A percentile compares a stretch with the other conserved stretches of the same genome.
Conservation (phyloP, 179 eudicot genomes). For the Corrigiola litoralis region DNA sequence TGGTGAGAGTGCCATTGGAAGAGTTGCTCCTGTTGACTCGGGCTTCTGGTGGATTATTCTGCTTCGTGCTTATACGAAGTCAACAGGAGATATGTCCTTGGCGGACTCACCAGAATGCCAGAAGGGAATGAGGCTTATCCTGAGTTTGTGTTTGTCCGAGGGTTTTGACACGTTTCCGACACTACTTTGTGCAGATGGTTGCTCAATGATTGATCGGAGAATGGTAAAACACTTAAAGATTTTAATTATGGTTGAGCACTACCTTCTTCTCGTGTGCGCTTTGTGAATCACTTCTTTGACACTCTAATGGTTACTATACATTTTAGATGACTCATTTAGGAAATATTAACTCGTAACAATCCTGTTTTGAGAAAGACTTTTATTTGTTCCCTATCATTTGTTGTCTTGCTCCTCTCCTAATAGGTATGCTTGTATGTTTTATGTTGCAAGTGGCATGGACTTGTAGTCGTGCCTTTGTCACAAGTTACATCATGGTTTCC, state of each 20-base stretch:
- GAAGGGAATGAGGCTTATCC: constrained; percentile 88
- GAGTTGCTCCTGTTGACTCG: constrained; percentile 97
- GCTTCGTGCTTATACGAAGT: constrained; percentile 88
- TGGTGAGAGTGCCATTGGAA: constrained; percentile 95
- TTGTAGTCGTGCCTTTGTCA: no score
- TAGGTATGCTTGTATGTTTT: no score
- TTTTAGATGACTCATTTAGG: no score
- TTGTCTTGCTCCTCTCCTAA: no score
- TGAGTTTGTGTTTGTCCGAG: constrained; percentile 73
- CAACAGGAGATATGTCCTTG: constrained; percentile 76
- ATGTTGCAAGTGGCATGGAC: no score
- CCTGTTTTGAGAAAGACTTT: no score
- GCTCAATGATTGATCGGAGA: constrained; percentile 96
- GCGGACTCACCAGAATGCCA: constrained; percentile 93
- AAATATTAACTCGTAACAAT: no score
- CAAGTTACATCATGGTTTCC: no score
- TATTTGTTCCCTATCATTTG: no score
- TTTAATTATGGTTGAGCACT: not conserved
- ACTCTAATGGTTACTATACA: no score
- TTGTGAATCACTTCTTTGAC: not conserved
- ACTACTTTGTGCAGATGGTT: constrained; percentile 88
- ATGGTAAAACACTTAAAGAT: constrained; percentile 52
- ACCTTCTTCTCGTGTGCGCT: not conserved
- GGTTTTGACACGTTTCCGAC: constrained; percentile 96
- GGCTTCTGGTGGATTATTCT: constrained; percentile 99